Evolutionary conservation across 306 rosid genomes (phyloP), one percentile per base, ranked within the genome.

Genomic region (Lotus japonicus): DNA sequence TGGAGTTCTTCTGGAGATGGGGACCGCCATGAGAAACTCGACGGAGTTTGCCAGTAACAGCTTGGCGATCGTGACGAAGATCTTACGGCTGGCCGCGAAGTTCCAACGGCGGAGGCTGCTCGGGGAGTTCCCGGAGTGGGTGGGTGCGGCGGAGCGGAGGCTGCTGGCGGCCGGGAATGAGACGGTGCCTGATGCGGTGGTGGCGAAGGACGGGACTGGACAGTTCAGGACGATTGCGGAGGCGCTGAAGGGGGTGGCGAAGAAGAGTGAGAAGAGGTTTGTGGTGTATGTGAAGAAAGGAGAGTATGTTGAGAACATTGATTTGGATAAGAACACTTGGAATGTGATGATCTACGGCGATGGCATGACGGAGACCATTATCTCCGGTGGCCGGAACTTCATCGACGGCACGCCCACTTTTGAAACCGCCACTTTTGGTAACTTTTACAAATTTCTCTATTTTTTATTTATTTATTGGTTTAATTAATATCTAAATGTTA

Each of bases 321-420:
- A 77, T 2, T 58, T 92, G 79, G 94, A 90, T 53, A 90, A 88
- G 86, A 60, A 19, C 66, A 85, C 81, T 10, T 94, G 98, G 98
- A 94, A 94, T 76, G 94, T 94, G 79, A 85, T 90, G 92, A 86
- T 94, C 46, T 39, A 41, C 41, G 98, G 98, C 2, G 98, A 92
- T n/a, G 96, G 95, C 3, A 85, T 63, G 81, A 35, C 33, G 21
- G 84, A 79, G 70, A 94, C 96, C 77, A 26, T 94, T 54, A 56
- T 94, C 57, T 17, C 82, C 38, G 95, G 92, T 51, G 11, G 73
- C 79, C 66, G 74, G 78, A 94, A 86, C 77, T 76, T 52, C 52
- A 35, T 88, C 0, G 97, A 86, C 14, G 97, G 97, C 76, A 85
- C 89, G 2, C 87, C 86, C 0, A 94, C 98, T 28, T 94, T 83